Percentiles rank a stretch among this genome's conserved stretches.
Conservation (phyloP, 306 rosid species). For the Fragaria iinumae region DNA sequence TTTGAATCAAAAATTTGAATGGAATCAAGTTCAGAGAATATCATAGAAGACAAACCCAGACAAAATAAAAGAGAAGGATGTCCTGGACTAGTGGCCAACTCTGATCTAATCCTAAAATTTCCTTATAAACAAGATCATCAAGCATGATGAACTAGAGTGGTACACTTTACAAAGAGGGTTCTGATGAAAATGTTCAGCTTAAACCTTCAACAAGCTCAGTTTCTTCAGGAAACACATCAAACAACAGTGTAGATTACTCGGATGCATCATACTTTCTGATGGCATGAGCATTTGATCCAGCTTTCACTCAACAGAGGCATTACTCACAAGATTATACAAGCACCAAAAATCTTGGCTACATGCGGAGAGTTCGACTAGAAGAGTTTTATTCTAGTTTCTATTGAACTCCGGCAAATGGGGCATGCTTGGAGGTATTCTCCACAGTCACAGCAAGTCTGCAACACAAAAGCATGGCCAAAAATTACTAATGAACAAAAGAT, state of each 20-base stretch:
- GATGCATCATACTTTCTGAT: neutral
- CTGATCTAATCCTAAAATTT: neutral
- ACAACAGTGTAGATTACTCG: neutral
- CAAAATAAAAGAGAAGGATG: constrained; percentile 6
- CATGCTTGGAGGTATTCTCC: constrained; percentile 67
- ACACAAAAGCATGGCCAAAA: neutral
- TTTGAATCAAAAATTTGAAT: neutral
- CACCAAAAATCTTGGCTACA: neutral
- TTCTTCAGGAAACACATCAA: constrained; percentile 14
- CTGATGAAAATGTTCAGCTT: neutral
- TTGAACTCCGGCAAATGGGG: constrained; percentile 72
- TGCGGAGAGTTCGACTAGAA: constrained; percentile 32
- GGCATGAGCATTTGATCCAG: constrained; percentile 5
- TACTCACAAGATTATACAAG: neutral
- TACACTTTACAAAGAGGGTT: neutral
- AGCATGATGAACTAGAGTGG: neutral
- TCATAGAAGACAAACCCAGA: neutral
- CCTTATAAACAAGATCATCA: neutral
- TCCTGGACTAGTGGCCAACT: neutral
- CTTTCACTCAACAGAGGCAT: neutral
- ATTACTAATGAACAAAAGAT: neutral
- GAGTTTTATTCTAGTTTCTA: constrained; percentile 67
- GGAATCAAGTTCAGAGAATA: neutral
- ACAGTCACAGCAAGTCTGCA: constrained; percentile 79
- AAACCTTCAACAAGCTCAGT: neutral